A percentile compares a stretch with the other conserved stretches of the same genome.
Evolutionary conservation across 2,329 filamentous ascomycete genomes (phyloP).

Genomic region (Ceratocystis variospora): DNA sequence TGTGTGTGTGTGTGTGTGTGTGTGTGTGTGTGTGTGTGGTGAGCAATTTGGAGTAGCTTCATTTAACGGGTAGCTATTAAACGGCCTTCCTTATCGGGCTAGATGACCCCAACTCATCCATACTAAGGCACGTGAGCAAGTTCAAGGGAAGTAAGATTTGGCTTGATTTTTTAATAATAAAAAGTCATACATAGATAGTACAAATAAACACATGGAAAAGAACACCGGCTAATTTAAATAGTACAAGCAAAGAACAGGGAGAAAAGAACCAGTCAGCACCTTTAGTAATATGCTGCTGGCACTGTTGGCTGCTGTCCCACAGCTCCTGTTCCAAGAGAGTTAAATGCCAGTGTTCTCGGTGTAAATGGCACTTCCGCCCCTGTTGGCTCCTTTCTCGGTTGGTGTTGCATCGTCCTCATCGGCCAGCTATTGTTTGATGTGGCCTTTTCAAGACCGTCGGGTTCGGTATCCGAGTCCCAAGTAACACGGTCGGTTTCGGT

Average conservation of each 20-base stretch:
- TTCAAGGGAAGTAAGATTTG: neutral
- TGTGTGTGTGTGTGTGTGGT: too few relatives aligned
- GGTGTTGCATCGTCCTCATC: constrained; percentile 37
- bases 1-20: too few relatives aligned
- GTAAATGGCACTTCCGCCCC: constrained; percentile 38
- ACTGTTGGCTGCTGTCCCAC: constrained; percentile 11
- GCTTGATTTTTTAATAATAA: neutral
- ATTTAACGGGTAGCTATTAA: neutral
- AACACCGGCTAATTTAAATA: neutral
- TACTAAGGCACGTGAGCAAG: neutral
- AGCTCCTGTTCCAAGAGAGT: constrained; percentile 38
- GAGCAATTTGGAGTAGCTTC: neutral
- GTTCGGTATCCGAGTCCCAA: constrained; percentile 29
- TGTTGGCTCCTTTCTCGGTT: constrained; percentile 21
- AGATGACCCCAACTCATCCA: neutral
- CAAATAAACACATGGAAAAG: neutral
- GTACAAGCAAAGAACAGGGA: neutral
- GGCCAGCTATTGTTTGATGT: constrained; percentile 37
- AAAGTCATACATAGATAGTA: neutral
- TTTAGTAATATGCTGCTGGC: constrained; percentile 35
- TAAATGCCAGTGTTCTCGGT: constrained; percentile 53
- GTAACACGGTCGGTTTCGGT: constrained; percentile 39
- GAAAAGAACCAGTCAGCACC: neutral
- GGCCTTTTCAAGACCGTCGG: constrained; percentile 24
- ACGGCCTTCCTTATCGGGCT: too few relatives aligned